Evolutionary conservation across 2,329 filamentous ascomycete species (phyloP).

Genomic region (Fusarium lateritium): DNA sequence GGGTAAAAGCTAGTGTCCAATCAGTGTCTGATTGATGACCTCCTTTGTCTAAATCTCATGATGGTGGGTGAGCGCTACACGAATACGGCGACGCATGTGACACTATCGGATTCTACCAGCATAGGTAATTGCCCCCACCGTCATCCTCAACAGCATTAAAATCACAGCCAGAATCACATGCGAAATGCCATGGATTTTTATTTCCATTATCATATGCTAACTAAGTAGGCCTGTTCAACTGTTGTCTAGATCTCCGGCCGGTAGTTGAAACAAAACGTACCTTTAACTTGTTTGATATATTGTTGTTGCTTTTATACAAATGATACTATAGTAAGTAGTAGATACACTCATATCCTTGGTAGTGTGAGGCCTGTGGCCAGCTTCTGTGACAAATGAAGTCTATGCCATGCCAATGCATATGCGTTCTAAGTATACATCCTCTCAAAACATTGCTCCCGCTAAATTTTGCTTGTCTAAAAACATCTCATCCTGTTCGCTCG

Average conservation of each 20-base stretch:
- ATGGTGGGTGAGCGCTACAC: slow-evolving; percentile 27
- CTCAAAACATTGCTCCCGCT: slow-evolving; percentile 42
- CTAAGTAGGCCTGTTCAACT: too few species aligned
- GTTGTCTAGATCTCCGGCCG: too few species aligned
- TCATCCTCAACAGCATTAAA: background rate
- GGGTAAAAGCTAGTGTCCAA: slow-evolving; percentile 20
- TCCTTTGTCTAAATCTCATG: slow-evolving; percentile 19
- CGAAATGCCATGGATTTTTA: slow-evolving; percentile 1
- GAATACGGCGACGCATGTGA: slow-evolving; percentile 41
- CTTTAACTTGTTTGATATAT: background rate
- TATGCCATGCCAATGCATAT: slow-evolving; percentile 25
- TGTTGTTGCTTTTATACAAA: slow-evolving; percentile 21
- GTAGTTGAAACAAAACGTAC: background rate
- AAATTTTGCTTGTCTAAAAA: slow-evolving; percentile 38
- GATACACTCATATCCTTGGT: slow-evolving; percentile 17
- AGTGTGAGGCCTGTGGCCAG: slow-evolving; percentile 3
- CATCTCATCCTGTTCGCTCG: slow-evolving; percentile 29
- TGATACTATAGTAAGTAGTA: slow-evolving; percentile 25
- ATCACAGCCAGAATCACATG: slow-evolving; percentile 31
- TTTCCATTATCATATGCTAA: slow-evolving; percentile 11
- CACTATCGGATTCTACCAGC: slow-evolving; percentile 8
- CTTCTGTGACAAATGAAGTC: slow-evolving; percentile 12
- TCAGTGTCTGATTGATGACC: slow-evolving; percentile 35
- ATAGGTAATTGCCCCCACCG: background rate
- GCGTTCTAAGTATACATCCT: slow-evolving; percentile 12